phyloP scores from a whole-genome alignment of 1,284 basidiomycete species.

The Apiotrichum gracile region DNA sequence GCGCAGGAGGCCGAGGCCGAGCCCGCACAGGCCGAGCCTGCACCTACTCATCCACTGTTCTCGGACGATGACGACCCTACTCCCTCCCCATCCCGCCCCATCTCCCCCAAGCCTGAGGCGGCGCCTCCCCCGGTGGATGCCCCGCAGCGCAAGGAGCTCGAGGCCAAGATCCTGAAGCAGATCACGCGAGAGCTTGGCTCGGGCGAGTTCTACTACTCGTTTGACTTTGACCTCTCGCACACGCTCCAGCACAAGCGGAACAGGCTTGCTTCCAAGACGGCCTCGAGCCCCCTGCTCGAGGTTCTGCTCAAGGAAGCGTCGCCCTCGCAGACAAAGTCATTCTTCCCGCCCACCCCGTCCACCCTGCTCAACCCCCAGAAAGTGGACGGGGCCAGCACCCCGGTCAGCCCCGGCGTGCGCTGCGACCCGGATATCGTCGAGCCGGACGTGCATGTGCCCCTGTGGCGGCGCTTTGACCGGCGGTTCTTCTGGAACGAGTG shows the following conservation, averaged over 20 bases:
- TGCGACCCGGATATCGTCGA: slow-evolving; percentile 36
- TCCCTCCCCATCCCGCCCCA: background rate
- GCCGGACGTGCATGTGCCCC: slow-evolving; percentile 48
- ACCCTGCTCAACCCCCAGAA: background rate
- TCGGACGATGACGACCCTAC: background rate
- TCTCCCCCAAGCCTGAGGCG: background rate
- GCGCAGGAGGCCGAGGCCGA: no score
- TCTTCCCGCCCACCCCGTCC: slow-evolving; percentile 16
- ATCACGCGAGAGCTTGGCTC: slow-evolving; percentile 40
- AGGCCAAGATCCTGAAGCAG: slow-evolving; percentile 45
- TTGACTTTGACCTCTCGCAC: slow-evolving; percentile 52
- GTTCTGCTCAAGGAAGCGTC: slow-evolving; percentile 20
- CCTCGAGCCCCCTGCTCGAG: slow-evolving; percentile 21
- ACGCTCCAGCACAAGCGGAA: slow-evolving; percentile 49
- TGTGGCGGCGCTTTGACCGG: slow-evolving; percentile 51
- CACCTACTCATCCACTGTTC: background rate
- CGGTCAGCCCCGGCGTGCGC: background rate
- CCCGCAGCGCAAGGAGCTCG: slow-evolving; percentile 41
- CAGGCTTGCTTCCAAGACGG: slow-evolving; percentile 25
- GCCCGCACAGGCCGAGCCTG: background rate
- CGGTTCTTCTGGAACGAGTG: slow-evolving; percentile 54
- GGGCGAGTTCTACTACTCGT: slow-evolving; percentile 49
- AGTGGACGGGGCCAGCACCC: background rate
- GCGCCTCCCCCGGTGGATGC: slow-evolving; percentile 21
- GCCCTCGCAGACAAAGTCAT: slow-evolving; percentile 7